Evolutionary conservation across 768 basidiomycete genomes (phyloP).

Genomic region (Lentinula aciculospora): DNA sequence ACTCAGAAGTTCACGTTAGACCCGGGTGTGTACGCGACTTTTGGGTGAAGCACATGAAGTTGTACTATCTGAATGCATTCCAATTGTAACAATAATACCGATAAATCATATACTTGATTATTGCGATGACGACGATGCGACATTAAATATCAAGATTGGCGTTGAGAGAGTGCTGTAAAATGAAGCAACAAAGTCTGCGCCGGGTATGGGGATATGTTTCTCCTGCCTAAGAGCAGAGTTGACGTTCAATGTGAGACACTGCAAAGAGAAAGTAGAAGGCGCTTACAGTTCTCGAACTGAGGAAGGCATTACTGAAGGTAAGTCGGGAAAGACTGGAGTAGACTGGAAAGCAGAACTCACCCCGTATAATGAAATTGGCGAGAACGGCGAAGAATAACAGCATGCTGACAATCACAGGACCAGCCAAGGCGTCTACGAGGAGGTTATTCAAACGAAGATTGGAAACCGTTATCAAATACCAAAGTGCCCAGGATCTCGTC

Average conservation of each 20-base stretch:
- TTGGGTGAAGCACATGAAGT: not conserved
- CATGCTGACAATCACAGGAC: constrained; percentile 78
- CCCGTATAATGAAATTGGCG: constrained; percentile 82
- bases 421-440: constrained; percentile 65
- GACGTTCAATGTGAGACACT: not conserved
- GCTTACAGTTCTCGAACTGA: constrained; percentile 60
- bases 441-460: not conserved
- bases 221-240: constrained; percentile 17
- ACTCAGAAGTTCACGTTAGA: not conserved
- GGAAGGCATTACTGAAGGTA: not conserved
- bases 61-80: not conserved
- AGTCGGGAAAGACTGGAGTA: constrained; percentile 7
- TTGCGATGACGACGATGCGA: not conserved
- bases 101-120: not conserved
- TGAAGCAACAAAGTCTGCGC: constrained; percentile 14
- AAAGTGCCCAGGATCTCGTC: constrained; percentile 83
- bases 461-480: constrained; percentile 41
- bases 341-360: constrained; percentile 18
- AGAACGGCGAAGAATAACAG: constrained; percentile 85
- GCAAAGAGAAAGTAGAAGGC: not conserved
- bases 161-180: not conserved
- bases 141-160: too few species aligned
- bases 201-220: constrained; percentile 29
- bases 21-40: not conserved
- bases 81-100: not conserved